Conservation (phyloP, 176 grass and related monocot species). For the Oryza officinalis region DNA sequence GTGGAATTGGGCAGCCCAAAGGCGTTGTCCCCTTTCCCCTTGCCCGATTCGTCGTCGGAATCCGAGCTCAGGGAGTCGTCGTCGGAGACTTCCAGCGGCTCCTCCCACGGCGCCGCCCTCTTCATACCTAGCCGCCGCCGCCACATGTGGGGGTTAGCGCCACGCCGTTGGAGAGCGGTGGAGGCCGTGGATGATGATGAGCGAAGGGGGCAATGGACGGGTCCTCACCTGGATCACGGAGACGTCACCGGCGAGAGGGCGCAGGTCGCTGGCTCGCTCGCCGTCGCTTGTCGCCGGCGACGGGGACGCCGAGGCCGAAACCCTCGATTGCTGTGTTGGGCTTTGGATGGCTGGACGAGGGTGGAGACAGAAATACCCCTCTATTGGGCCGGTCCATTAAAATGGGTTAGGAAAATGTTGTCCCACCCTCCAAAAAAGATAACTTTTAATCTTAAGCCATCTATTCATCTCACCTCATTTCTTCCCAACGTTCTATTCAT, state of each 20-base stretch:
- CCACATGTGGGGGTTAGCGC: not conserved
- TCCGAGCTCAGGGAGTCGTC: conserved; percentile 58
- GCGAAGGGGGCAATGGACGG: not conserved
- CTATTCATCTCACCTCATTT: too few species aligned
- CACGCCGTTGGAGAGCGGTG: not conserved
- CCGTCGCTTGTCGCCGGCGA: conserved; percentile 19
- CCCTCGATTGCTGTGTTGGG: conserved; percentile 5
- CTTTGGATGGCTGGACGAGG: not conserved
- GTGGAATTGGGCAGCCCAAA: conserved; percentile 46
- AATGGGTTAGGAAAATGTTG: too few species aligned
- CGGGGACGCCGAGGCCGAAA: conserved; percentile 7
- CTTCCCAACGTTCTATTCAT: too few species aligned
- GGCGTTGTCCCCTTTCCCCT: conserved; percentile 34
- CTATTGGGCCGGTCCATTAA: not conserved
- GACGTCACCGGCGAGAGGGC: not conserved
- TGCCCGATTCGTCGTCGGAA: conserved; percentile 42
- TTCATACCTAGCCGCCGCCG: conserved; percentile 59
- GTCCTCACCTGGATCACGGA: conserved; percentile 1
- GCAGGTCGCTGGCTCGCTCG: not conserved
- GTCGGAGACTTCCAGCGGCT: conserved; percentile 46
- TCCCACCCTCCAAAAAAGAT: too few species aligned
- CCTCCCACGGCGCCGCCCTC: conserved; percentile 59
- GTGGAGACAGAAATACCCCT: not conserved
- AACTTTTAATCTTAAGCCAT: too few species aligned
- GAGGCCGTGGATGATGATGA: not conserved